Evolutionary conservation across 495 filamentous ascomycete genomes (phyloP), one percentile per base, ranked within the genome.

Genomic region (Annulohypoxylon maeteangense): DNA sequence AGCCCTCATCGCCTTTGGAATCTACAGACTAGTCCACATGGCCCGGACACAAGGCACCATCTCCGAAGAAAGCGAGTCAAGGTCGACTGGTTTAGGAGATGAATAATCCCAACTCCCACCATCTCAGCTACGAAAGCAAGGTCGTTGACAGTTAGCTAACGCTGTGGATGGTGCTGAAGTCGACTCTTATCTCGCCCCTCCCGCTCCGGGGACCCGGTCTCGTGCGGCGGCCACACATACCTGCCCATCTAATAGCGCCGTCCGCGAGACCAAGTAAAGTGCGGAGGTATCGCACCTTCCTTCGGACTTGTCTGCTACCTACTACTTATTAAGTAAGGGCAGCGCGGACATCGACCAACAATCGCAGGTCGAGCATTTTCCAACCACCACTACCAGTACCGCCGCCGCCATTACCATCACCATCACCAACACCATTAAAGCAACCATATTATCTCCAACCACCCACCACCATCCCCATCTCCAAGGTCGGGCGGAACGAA

Each of bases 1-100:
- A 25, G 89, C 89, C 44, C 79, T 88, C 65, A 89, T 90, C 67
- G 90, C 86, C 42, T 91, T 90, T 75, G 86, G 84, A 60, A 92
- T 93, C 81, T 93, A 89, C 76, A 78, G 79, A 53, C 79, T 89
- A 23, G 85, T 87, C 70, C 81, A 78, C 71, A 67, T 85, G 4
- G 85, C 85, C 29, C 70, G 85, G 14, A 71, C 75, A 14, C 78
- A 81, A 65, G 80, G 81, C 58, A 75, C 68, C 42, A 50, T 78
- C 16, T 56, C 70, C 8, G 60, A 73, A 20, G 65, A 62, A 7
- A 73, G 70, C 12, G 64, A 55, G 44, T 44, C 65, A 0, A 56
- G 47, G 16, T 57, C 60, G 7, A 65, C 31, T 16, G 55, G 7
- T 45, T 16, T 62, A 45, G 47, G 34, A n/a, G 64, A 72, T 31